These are phyloP conservation scores for Exsudoporus floridanus DNA, from an alignment of 1,284 basidiomycete genomes.

Conservation along the genomic window DNA sequence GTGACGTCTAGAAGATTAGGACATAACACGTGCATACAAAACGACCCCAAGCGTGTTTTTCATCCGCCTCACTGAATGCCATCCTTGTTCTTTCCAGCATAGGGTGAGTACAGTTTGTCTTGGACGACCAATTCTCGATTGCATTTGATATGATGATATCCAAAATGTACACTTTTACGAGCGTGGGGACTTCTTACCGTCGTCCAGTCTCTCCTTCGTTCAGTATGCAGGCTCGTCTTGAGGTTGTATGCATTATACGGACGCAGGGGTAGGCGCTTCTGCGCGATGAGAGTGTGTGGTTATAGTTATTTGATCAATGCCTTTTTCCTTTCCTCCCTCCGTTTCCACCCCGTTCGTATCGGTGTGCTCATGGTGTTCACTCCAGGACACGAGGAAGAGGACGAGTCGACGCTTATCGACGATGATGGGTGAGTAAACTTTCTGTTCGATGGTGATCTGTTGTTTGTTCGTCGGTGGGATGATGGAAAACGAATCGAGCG, in stretches of 20 bases:
- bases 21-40: conserved; percentile 24
- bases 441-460: not conserved
- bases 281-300: conserved; percentile 34
- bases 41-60: not conserved
- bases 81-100: not conserved
- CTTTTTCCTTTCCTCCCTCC: not conserved
- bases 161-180: conserved; percentile 30
- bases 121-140: not conserved
- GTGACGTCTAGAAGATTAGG: conserved; percentile 20
- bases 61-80: not conserved
- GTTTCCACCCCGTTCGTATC: not conserved
- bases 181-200: conserved; percentile 26
- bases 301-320: conserved; percentile 37
- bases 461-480: conserved; percentile 24
- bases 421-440: conserved; percentile 13
- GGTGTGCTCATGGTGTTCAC: conserved; percentile 8
- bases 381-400: not conserved
- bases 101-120: conserved; percentile 16
- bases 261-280: conserved; percentile 35
- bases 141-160: conserved; percentile 31
- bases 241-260: conserved; percentile 35
- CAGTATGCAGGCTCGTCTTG: conserved; percentile 36
- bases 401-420: not conserved
- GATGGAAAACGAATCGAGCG: conserved; percentile 24
- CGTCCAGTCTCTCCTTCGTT: conserved; percentile 36